Base-by-base conservation (phyloP, 192 early-diverging fungal species). In the Spinellus fusiger region DNA sequence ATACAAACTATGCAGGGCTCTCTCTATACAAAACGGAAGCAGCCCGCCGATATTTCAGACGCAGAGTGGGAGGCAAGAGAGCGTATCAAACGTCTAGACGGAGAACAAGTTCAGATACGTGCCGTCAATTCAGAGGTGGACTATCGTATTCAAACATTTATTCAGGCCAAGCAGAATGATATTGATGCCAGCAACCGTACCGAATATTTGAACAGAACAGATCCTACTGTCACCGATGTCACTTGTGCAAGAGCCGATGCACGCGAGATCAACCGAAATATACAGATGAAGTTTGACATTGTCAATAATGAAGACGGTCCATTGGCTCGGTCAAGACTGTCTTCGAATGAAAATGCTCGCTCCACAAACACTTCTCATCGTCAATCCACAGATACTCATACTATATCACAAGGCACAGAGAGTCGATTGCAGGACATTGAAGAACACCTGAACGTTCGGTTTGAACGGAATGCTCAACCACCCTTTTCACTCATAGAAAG, bases 211-310 rank as follows among this genome's bases (percentile, higher is more conserved):
- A 64, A 56, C 26, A 33, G 72, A 23, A 33, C 52, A 23, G 72
- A 74, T 28, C 58, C 67, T 3, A 55, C 28, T 22, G 72, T 53
- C 4, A 54, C 64, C 6, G 72, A 74, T 23, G 63, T 69, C 10
- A 73, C 71, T 16, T 90, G 91, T 56, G 87, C 91, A 20, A 78
- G 91, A 33, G 80, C 78, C 7, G 89, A 93, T 61, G 85, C 88
- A 3, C 77, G 78, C 38, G 84, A 83, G 52, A 73, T 87, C 5
- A 91, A 87, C 62, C 73, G 86, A 8, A 89, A 84, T 18, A 84
- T 92, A 25, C 87, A 91, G 65, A 87, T 94, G 76, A 89, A 88
- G 46, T 74, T 80, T 35, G 84, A 90, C 35, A 73, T 84, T 25
- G 79, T 82, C 26, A 78, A 85, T 50, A 91, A 85, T 56, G 80